Evolutionary conservation across 805 yeast genomes (phyloP), one percentile per base, ranked within the genome.

Genomic region (Zygoascus flipseniorum): DNA sequence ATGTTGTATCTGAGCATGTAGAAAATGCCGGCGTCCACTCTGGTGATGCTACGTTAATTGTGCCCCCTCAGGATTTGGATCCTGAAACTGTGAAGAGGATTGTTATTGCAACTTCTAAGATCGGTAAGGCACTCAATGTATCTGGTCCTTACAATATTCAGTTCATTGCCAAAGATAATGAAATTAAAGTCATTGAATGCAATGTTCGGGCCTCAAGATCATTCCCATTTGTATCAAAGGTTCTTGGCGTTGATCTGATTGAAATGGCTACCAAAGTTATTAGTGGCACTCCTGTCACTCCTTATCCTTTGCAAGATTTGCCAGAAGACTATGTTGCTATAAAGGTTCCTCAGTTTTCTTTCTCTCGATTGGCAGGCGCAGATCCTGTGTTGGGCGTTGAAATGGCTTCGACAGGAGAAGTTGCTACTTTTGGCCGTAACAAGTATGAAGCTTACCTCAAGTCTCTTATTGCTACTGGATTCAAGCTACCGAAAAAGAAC

Each of bases 1-100:
- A 92, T 70, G 98, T 89, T 68, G 97, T 92, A 55, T 89, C 97
- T 53, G 98, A 93, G 73, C 99, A 92, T 70, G 97, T 93, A 60
- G 99, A 92, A 75, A 92, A 92, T 68, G 99, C 99, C 28, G 99
- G 99, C 80, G 97, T 92, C 45, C 99, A 92, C 73, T 92, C 98
- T 51, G 99, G 99, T 78, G 99, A 92, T 72, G 99, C 99, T 57
- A 93, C 98, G 48, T 75, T 92, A 66, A 86, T 92, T 69, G 95
- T 92, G 55, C 99, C 99, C 52, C 97, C 97, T 50, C 97, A 92
- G 75, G 95, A 88, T 67, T 79, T 93, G 63, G 92, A 85, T 60
- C 87, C 89, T 56, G 96, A 88, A 73, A 89, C 96, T 47, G 96
- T 92, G 52, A 74, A 79, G 58, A 80, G 97, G 72, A 89, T 93